Evolutionary conservation across 1,139 yeast genomes (phyloP), one percentile per base, ranked within the genome.

Genomic region (Meyerozyma athensensis): DNA sequence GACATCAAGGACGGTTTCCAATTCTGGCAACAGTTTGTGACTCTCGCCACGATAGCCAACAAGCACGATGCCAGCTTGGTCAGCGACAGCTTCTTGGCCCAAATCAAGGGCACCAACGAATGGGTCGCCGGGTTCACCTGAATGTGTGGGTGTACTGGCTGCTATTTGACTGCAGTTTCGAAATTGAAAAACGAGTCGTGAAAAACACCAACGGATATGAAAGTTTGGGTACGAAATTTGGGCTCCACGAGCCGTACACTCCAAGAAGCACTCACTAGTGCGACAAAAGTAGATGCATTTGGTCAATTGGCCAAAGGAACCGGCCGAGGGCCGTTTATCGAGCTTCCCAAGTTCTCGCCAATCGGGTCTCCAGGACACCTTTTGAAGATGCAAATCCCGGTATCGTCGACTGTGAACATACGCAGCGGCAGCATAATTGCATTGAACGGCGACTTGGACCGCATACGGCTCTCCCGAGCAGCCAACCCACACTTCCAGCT

Each of bases 281-380:
- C 20, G 12, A 34, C 28, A 4, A 22, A 33, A 33, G 42, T 34
- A 24, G 22, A 16, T 14, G 12, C 7, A 10, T n/a, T 14, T 10
- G 35, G 4, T 19, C 21, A 7, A 37, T 36, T 6, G 6, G 38
- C 19, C 33, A 45, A 10, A 39, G 41, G 12, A 28, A 64, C 69
- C 1, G 72, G 72, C 1, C 50, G 49, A 28, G 74, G 74, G 1
- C 74, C 74, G 10, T 68, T 69, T 39, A 51, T 62, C 12, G 72
- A 64, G 38, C 43, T 63, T 13, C 72, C 73, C 1, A 43, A 47
- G 20, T 65, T 67, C 45, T 47, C 46, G 26, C 61, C 70, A 4
- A 36, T 66, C 1, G 72, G 71, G 4, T 39, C 46, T 9, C 59
- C 62, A 4, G 49, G 61, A 28, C 50, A 56, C 30, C 43, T 65